A percentile compares a stretch with the other conserved stretches of the same genome.
These are phyloP conservation scores for Diaporthe sp. DNA, from an alignment of 2,329 filamentous ascomycete genomes.

Conservation along the genomic window DNA sequence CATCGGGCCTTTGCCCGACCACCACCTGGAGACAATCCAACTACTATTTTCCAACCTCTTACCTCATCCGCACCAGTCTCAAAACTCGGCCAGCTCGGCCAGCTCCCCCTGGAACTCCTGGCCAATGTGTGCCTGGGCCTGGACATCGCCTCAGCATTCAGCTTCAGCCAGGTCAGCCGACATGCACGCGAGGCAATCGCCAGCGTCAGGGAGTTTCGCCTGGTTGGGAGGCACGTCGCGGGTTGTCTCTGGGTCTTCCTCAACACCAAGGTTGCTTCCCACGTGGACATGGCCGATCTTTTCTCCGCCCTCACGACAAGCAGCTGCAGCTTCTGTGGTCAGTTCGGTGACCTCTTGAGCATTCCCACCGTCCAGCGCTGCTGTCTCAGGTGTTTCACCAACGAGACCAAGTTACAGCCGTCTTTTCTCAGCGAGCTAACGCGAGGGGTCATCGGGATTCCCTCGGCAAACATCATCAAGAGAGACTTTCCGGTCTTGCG, in stretches of 20 bases:
- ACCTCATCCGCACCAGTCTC: neutral
- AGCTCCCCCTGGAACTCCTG: constrained; percentile 2
- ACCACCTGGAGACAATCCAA: neutral
- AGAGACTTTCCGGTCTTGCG: constrained; percentile 16
- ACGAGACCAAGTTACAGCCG: neutral
- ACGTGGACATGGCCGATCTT: neutral
- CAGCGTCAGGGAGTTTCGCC: neutral
- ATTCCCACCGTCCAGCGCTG: constrained; percentile 22
- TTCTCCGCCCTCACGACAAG: neutral
- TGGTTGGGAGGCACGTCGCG: neutral
- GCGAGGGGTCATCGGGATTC: neutral
- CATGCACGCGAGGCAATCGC: constrained; percentile 1
- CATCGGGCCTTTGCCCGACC: neutral
- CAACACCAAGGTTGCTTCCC: constrained; percentile 18
- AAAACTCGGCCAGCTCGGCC: neutral
- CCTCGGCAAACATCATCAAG: constrained; percentile 7
- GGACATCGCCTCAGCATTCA: constrained; percentile 16
- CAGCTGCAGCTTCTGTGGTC: constrained; percentile 4
- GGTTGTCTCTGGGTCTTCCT: constrained; percentile 15
- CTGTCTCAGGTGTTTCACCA: neutral
- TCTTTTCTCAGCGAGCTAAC: constrained; percentile 10
- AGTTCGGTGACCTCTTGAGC: constrained; percentile 11
- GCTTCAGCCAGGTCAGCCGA: constrained; percentile 15
- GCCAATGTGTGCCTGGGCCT: neutral
- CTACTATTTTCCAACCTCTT: neutral